Percentiles rank a stretch among this genome's conserved stretches.
Evolutionary conservation across 306 rosid genomes (phyloP).

Genomic region (Vachellia collinsii): DNA sequence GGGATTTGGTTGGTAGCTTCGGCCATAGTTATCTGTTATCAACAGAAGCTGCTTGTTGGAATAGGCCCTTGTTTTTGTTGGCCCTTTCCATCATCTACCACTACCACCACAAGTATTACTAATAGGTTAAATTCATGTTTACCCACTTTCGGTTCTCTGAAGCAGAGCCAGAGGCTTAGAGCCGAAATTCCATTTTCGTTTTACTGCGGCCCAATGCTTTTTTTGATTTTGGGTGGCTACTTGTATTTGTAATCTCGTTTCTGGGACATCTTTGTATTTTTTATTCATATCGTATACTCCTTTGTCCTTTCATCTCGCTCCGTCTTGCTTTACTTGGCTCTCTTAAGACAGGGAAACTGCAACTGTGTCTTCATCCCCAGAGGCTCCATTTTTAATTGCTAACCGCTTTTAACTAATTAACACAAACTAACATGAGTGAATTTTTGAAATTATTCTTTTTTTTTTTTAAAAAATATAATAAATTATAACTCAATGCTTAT

Average conservation of each 20-base stretch:
- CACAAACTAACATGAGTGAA: no score
- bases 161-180: not conserved
- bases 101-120: not conserved
- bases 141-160: not conserved
- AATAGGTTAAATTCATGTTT: not conserved
- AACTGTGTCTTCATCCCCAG: no score
- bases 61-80: constrained; percentile 43
- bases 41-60: constrained; percentile 50
- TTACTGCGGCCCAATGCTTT: constrained; percentile 32
- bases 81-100: constrained; percentile 42
- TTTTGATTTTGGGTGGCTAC: constrained; percentile 35
- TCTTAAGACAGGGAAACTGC: not conserved
- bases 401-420: no score
- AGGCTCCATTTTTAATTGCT: no score
- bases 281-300: not conserved
- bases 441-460: no score
- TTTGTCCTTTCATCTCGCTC: not conserved
- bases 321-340: not conserved
- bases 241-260: not conserved
- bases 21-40: constrained; percentile 39
- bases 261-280: not conserved
- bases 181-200: constrained; percentile 10
- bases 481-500: no score
- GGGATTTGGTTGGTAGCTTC: constrained; percentile 36
- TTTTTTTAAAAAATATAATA: no score